Evolutionary conservation across 805 yeast genomes (phyloP).

Genomic region (Hemisphaericaspora nanyangensis): DNA sequence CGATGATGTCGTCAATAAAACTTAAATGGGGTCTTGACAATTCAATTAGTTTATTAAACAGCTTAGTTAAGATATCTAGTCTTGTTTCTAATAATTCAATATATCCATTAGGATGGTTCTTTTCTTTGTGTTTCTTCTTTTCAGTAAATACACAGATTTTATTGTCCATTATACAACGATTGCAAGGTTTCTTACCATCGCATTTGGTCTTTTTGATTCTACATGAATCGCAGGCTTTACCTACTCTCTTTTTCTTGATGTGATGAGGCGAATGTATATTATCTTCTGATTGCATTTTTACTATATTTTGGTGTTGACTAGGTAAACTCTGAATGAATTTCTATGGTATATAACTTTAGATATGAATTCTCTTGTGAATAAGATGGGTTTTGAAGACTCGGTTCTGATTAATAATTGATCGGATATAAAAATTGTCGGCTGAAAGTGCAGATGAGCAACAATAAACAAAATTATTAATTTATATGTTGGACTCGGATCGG

Average conservation of each 20-base stretch:
- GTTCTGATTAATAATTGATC: too few relatives aligned
- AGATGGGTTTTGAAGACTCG: too few relatives aligned
- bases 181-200: slow-evolving; percentile 60
- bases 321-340: too few relatives aligned
- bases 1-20: slow-evolving; percentile 19
- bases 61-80: slow-evolving; percentile 47
- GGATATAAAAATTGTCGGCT: too few relatives aligned
- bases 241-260: slow-evolving; percentile 50
- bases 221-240: slow-evolving; percentile 63
- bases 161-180: slow-evolving; percentile 51
- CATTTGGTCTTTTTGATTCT: slow-evolving; percentile 62
- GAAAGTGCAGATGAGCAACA: too few relatives aligned
- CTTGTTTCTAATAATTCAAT: slow-evolving; percentile 62
- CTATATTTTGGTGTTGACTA: background rate
- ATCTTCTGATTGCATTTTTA: background rate
- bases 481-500: background rate
- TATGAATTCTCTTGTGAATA: too few relatives aligned
- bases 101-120: slow-evolving; percentile 55
- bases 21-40: slow-evolving; percentile 27
- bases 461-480: background rate
- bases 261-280: slow-evolving; percentile 13
- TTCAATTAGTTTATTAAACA: slow-evolving; percentile 41
- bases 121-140: slow-evolving; percentile 50
- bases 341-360: too few relatives aligned
- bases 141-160: slow-evolving; percentile 59